Percentiles rank a stretch among this genome's conserved stretches.
phyloP scores from a whole-genome alignment of 2,329 filamentous ascomycete species.

The Diplodia corticola region DNA sequence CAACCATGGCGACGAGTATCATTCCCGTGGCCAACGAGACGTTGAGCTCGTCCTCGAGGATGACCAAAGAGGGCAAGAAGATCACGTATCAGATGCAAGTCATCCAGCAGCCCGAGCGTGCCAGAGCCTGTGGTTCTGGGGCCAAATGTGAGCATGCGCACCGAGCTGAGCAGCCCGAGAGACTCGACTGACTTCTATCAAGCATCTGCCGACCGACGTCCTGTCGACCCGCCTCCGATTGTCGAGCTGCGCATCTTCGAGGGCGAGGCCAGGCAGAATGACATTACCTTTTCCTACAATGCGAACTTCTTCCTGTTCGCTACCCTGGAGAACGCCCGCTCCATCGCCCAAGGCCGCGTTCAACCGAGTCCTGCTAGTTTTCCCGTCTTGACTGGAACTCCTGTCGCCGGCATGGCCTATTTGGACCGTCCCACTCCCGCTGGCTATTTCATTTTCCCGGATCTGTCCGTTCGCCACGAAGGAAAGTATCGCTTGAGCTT shows the following conservation, averaged over 20 bases:
- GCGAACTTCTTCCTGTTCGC: conserved; percentile 98
- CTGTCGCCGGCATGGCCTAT: conserved; percentile 94
- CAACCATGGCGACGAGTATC: conserved; percentile 36
- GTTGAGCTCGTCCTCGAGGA: conserved; percentile 53
- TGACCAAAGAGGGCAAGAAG: conserved; percentile 72
- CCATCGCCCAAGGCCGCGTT: conserved; percentile 73
- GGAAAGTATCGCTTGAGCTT: conserved; percentile 90
- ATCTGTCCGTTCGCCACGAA: conserved; percentile 93
- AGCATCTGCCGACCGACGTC: conserved; percentile 85
- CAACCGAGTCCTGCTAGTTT: conserved; percentile 64
- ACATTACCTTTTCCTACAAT: conserved; percentile 84
- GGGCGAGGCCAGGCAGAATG: conserved; percentile 54
- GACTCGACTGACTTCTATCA: conserved; percentile 27
- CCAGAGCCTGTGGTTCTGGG: conserved; percentile 90
- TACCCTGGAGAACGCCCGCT: conserved; percentile 56
- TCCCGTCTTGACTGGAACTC: conserved; percentile 89
- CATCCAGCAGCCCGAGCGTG: conserved; percentile 91
- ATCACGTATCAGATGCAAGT: conserved; percentile 82
- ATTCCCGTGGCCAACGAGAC: conserved; percentile 61
- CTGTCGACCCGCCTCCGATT: conserved; percentile 91
- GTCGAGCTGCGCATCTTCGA: conserved; percentile 87
- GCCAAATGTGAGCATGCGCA: conserved; percentile 76
- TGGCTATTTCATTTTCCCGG: conserved; percentile 97
- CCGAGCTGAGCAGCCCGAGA: not conserved
- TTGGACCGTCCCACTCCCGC: conserved; percentile 77